Conservation (phyloP, 148 eudicot species). For the Rhododendron williamsianum region DNA sequence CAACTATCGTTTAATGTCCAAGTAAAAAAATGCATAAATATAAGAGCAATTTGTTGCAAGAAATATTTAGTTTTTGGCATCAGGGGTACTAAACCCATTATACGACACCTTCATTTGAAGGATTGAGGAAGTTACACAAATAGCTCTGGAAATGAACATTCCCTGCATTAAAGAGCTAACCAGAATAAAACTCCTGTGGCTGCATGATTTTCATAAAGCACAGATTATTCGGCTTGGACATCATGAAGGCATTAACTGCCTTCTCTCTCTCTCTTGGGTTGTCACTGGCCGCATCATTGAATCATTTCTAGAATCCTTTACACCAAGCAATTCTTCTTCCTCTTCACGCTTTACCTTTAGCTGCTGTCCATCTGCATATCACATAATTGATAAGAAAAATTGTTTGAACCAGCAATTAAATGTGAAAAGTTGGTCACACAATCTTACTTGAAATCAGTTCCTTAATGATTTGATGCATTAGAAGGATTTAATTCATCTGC, state of each 20-base stretch:
- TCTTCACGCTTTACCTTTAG: background rate
- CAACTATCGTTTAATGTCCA: background rate
- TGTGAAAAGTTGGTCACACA: background rate
- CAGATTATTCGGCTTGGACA: background rate
- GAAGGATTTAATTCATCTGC: background rate
- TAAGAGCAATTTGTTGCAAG: background rate
- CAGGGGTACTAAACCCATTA: background rate
- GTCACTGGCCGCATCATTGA: background rate
- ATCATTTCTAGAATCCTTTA: background rate
- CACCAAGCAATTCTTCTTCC: background rate
- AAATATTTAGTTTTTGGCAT: background rate
- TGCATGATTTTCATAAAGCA: background rate
- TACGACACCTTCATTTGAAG: background rate
- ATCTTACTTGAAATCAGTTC: conserved; percentile 1
- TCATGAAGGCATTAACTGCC: conserved; percentile 13
- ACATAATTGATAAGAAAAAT: background rate
- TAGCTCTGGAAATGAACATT: background rate
- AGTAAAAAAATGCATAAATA: background rate
- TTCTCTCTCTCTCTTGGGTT: conserved; percentile 6
- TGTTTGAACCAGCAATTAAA: background rate
- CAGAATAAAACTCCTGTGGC: background rate
- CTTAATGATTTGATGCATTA: background rate
- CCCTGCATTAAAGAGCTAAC: background rate
- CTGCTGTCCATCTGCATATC: conserved; percentile 1
- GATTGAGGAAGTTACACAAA: background rate